Conservation (phyloP, 441 rosid genomes). For the Jatropha multifida region DNA sequence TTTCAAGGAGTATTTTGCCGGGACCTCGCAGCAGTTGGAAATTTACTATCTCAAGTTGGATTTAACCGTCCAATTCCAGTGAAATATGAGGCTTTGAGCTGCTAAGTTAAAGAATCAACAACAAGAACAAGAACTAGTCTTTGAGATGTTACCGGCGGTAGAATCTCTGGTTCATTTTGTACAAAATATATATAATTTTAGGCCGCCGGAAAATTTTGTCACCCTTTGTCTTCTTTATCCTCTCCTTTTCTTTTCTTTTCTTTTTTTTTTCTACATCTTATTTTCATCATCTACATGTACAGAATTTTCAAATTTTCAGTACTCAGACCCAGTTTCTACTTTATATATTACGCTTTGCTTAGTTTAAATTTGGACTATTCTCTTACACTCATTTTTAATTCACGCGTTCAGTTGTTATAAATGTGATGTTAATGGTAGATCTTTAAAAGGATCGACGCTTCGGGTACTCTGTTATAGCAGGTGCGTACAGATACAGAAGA, state of each 20-base stretch:
- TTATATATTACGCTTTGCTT: background rate
- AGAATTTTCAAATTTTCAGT: slow-evolving; percentile 23
- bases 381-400: background rate
- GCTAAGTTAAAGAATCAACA: slow-evolving; percentile 36
- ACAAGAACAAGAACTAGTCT: slow-evolving; percentile 9
- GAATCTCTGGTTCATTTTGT: slow-evolving; percentile 47
- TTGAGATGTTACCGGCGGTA: slow-evolving; percentile 37
- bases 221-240: slow-evolving; percentile 7
- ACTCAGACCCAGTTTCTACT: slow-evolving; percentile 26
- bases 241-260: background rate
- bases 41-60: slow-evolving; percentile 70
- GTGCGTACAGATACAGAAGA: background rate
- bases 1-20: slow-evolving; percentile 91
- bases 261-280: background rate
- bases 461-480: slow-evolving; percentile 11
- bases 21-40: slow-evolving; percentile 73
- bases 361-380: background rate
- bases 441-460: background rate
- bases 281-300: slow-evolving; percentile 35
- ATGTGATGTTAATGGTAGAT: background rate
- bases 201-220: slow-evolving; percentile 67
- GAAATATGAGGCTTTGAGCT: slow-evolving; percentile 83
- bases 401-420: background rate
- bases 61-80: slow-evolving; percentile 75
- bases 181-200: slow-evolving; percentile 31